phyloP scores from a whole-genome alignment of 495 filamentous ascomycete genomes.

The Annulohypoxylon stygium region DNA sequence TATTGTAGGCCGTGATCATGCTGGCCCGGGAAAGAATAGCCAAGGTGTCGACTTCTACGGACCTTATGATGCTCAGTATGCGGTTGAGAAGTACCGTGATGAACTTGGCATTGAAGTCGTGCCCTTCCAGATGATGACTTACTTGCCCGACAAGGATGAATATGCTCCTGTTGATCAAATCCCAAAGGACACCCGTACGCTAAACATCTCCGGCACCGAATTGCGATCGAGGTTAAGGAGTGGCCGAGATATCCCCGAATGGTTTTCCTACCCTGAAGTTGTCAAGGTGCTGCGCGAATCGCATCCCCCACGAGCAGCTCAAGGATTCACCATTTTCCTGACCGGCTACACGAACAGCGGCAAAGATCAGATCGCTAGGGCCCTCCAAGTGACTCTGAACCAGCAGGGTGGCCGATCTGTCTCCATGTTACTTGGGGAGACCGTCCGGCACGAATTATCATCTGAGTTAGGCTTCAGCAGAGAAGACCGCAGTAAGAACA shows the following conservation, averaged over 20 bases:
- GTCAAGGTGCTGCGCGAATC: conserved; percentile 95
- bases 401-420: conserved; percentile 97
- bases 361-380: conserved; percentile 95
- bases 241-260: conserved; percentile 94
- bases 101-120: conserved; percentile 99
- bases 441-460: conserved; percentile 90
- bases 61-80: conserved; percentile 97
- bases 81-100: conserved; percentile 94
- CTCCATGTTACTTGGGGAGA: conserved; percentile 93
- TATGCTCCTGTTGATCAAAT: conserved; percentile 95
- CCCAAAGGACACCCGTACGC: conserved; percentile 81
- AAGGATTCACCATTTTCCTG: conserved; percentile 98
- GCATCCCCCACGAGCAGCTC: conserved; percentile 85
- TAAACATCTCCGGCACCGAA: conserved; percentile 97
- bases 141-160: conserved; percentile 96
- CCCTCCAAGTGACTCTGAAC: conserved; percentile 96
- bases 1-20: conserved; percentile 98
- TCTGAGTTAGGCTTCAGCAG: conserved; percentile 95
- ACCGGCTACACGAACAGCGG: conserved; percentile 97
- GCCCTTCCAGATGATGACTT: conserved; percentile 99
- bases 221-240: conserved; percentile 89
- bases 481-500: conserved; percentile 94
- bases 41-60: conserved; percentile 98
- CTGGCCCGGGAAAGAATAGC: conserved; percentile 96
- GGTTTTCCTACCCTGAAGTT: conserved; percentile 99